These are phyloP conservation scores for Xylariaceae sp. DNA, from an alignment of 2,329 filamentous ascomycete species.

Conservation along the genomic window DNA sequence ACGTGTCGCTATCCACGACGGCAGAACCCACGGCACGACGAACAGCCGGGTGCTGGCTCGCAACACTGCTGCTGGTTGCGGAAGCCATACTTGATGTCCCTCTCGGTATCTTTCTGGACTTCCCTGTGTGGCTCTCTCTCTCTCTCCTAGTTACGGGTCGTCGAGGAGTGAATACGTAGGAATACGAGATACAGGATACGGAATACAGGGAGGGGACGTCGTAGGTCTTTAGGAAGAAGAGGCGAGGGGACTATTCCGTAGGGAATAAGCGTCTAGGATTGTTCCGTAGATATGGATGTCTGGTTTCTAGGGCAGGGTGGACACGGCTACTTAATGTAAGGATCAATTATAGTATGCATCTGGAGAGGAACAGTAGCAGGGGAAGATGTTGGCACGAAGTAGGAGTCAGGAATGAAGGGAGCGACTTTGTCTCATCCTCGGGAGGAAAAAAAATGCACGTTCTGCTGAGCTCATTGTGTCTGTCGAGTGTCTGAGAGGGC, in stretches of 20 bases:
- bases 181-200: too few relatives aligned
- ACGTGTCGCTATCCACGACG: constrained; percentile 41
- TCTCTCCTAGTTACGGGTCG: background rate
- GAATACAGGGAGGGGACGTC: too few relatives aligned
- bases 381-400: background rate
- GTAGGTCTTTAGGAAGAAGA: too few relatives aligned
- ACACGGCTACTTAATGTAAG: background rate
- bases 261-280: too few relatives aligned
- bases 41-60: constrained; percentile 41
- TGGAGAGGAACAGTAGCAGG: background rate
- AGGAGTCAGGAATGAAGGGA: background rate
- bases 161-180: too few relatives aligned
- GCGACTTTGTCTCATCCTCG: background rate
- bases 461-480: background rate
- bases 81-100: constrained; percentile 39
- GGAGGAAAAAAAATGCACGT: background rate
- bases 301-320: too few relatives aligned
- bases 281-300: too few relatives aligned
- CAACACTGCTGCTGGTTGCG: constrained; percentile 38
- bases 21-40: constrained; percentile 44
- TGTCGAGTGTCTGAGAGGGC: background rate
- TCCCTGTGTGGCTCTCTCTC: background rate
- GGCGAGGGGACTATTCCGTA: too few relatives aligned
- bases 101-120: background rate
- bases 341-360: background rate